Conservation (phyloP, 1,284 basidiomycete species). For the Puccinia hordei region DNA sequence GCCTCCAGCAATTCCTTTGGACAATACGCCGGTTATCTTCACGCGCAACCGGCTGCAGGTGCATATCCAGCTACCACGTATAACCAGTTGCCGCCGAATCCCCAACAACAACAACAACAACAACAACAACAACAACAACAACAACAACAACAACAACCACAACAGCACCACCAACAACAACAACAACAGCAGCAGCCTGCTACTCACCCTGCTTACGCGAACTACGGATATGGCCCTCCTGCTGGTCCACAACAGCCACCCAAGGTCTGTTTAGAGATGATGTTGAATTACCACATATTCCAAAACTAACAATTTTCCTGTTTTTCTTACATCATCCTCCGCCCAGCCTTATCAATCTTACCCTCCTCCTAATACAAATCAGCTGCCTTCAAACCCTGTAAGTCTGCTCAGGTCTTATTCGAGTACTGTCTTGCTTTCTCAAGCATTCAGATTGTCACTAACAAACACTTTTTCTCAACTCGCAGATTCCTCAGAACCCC, state of each 20-base stretch:
- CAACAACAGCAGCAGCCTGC: conserved; percentile 3
- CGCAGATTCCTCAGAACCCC: conserved; percentile 38
- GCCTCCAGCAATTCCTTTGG: conserved; percentile 24
- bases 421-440: not conserved
- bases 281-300: not conserved
- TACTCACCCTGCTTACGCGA: conserved; percentile 47
- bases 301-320: not conserved
- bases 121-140: conserved; percentile 6
- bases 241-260: conserved; percentile 39
- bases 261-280: conserved; percentile 22
- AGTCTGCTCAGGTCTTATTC: not conserved
- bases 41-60: not conserved
- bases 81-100: conserved; percentile 29
- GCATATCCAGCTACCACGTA: not conserved
- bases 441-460: not conserved
- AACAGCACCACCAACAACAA: conserved; percentile 13
- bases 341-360: conserved; percentile 37
- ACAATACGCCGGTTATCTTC: conserved; percentile 25
- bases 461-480: not conserved
- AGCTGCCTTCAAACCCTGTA: conserved; percentile 34
- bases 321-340: not conserved
- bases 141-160: not conserved
- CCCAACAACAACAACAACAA: conserved; percentile 23
- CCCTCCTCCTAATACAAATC: conserved; percentile 14
- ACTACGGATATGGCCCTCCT: conserved; percentile 46